These are phyloP conservation scores for Rehmannia glutinosa DNA, from an alignment of 257 asterid species.

Conservation along the genomic window DNA sequence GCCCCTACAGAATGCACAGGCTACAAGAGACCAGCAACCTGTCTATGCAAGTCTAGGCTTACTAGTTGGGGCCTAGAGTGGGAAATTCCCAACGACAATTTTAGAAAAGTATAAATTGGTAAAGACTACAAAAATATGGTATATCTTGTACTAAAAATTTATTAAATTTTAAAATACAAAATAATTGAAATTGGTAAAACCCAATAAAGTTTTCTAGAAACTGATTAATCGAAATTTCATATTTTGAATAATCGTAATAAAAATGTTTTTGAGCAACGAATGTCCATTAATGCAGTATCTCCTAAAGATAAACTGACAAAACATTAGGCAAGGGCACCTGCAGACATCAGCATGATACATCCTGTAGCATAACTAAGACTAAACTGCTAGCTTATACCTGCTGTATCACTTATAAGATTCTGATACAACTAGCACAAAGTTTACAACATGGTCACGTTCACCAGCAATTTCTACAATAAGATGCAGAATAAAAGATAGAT, in stretches of 20 bases:
- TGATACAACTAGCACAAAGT: background rate
- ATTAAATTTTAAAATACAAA: background rate
- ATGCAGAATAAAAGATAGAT: background rate
- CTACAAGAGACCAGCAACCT: background rate
- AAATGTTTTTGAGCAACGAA: background rate
- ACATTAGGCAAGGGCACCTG: background rate
- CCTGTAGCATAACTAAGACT: background rate
- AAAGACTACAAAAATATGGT: background rate
- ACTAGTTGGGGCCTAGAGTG: too few species aligned
- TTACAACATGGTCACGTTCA: background rate
- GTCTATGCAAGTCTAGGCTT: background rate
- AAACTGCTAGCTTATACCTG: background rate
- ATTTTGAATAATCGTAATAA: background rate
- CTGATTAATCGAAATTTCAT: background rate
- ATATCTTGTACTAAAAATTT: background rate
- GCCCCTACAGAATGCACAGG: background rate
- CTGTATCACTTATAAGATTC: background rate
- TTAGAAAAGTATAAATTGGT: background rate
- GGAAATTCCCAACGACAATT: background rate
- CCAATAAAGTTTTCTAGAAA: background rate
- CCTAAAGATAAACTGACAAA: background rate
- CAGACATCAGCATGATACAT: background rate
- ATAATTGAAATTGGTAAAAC: background rate
- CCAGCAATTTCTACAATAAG: background rate
- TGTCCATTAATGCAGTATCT: background rate